Conservation (phyloP, 495 filamentous ascomycete species). For the Aspergillus sparsus region DNA sequence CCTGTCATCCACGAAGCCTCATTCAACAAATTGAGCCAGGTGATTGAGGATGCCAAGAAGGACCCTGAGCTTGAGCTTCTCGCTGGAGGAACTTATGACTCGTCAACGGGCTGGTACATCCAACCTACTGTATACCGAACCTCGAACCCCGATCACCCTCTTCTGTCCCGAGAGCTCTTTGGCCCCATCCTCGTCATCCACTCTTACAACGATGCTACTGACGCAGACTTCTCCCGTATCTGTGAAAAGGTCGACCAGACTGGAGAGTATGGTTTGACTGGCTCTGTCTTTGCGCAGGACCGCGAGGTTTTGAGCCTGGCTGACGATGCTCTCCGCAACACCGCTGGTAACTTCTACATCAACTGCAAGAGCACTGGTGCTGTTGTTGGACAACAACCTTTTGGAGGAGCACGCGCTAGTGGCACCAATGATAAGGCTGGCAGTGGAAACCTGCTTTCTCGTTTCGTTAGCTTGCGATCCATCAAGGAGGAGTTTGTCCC, state of each 20-base stretch:
- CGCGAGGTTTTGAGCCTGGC: slow-evolving; percentile 65
- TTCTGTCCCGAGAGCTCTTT: slow-evolving; percentile 64
- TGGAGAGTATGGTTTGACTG: slow-evolving; percentile 77
- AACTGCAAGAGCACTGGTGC: slow-evolving; percentile 93
- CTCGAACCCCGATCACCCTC: slow-evolving; percentile 62
- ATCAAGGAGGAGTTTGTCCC: slow-evolving; percentile 89
- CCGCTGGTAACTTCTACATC: slow-evolving; percentile 88
- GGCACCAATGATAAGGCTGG: slow-evolving; percentile 94
- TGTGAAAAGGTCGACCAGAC: slow-evolving; percentile 62
- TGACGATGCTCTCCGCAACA: slow-evolving; percentile 71
- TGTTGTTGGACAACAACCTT: slow-evolving; percentile 90
- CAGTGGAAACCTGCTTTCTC: slow-evolving; percentile 67
- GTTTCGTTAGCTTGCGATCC: slow-evolving; percentile 81
- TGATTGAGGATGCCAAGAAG: slow-evolving; percentile 63
- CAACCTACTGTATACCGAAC: slow-evolving; percentile 68
- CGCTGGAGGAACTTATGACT: slow-evolving; percentile 60
- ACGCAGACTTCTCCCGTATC: slow-evolving; percentile 52
- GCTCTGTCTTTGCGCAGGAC: slow-evolving; percentile 75
- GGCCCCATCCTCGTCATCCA: slow-evolving; percentile 62
- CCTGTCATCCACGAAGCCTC: slow-evolving; percentile 58
- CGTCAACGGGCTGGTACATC: slow-evolving; percentile 64
- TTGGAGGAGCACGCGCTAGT: slow-evolving; percentile 81
- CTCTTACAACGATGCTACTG: slow-evolving; percentile 58
- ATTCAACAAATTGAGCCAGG: slow-evolving; percentile 53
- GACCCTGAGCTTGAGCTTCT: slow-evolving; percentile 63